These are phyloP conservation scores for Penicillium sp. DNA, from an alignment of 2,329 filamentous ascomycete species.

Conservation along the genomic window DNA sequence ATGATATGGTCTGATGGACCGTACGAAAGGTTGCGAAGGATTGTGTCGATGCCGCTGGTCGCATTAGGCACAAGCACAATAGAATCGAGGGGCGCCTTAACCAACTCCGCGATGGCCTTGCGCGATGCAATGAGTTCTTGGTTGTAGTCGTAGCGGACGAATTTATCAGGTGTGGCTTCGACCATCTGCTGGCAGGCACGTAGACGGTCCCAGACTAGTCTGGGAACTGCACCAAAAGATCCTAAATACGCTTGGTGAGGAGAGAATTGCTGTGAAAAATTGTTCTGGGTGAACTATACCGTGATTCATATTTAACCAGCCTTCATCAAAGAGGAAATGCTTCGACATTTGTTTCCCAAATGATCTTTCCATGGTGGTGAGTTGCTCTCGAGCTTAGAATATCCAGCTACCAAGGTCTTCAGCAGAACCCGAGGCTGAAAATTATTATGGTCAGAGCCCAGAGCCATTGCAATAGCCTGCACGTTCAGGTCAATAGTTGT, in stretches of 20 bases:
- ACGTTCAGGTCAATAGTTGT: too few species aligned
- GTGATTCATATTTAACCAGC: conserved; percentile 52
- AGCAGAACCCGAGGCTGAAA: background rate
- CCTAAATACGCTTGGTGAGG: conserved; percentile 32
- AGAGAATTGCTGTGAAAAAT: too few species aligned
- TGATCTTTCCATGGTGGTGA: background rate
- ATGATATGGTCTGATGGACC: conserved; percentile 62
- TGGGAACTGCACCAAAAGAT: conserved; percentile 56
- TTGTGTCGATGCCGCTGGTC: conserved; percentile 67
- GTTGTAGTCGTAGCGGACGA: conserved; percentile 70
- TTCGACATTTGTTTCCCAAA: conserved; percentile 27
- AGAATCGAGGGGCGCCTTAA: conserved; percentile 66
- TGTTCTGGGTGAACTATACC: conserved; percentile 33
- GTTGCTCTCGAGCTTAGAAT: background rate
- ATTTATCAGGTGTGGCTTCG: conserved; percentile 70
- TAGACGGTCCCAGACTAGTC: conserved; percentile 58
- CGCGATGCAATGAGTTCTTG: conserved; percentile 65
- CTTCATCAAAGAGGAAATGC: conserved; percentile 47
- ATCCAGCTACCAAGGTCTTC: background rate
- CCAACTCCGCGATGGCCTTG: conserved; percentile 63
- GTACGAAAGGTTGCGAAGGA: conserved; percentile 73
- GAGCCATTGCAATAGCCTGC: too few species aligned
- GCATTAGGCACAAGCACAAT: conserved; percentile 78
- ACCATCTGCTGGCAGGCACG: conserved; percentile 45
- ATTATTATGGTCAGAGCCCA: too few species aligned